These are phyloP conservation scores for Saussurea involucrata DNA, from an alignment of 129 eudicot genomes.

Conservation along the genomic window DNA sequence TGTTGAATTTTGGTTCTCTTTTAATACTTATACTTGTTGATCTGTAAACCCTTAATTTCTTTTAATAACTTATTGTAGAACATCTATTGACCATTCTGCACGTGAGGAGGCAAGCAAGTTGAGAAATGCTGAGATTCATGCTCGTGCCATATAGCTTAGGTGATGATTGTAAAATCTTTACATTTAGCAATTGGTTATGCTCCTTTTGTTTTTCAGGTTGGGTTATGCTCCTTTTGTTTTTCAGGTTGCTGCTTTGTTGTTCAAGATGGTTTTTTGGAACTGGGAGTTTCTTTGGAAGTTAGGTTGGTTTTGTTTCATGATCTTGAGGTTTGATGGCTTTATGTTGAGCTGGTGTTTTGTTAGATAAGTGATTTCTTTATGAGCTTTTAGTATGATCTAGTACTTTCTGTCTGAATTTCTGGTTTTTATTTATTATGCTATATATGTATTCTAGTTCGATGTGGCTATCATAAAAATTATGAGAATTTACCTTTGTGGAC, in stretches of 20 bases:
- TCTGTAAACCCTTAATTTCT: neutral
- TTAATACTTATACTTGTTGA: neutral
- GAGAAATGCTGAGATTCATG: slow-evolving; percentile 42
- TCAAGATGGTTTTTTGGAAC: slow-evolving; percentile 46
- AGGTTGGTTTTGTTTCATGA: slow-evolving; percentile 41
- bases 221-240: slow-evolving; percentile 54
- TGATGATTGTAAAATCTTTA: slow-evolving; percentile 13
- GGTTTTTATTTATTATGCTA: slow-evolving; percentile 1
- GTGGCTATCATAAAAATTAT: slow-evolving; percentile 1
- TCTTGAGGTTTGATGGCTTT: slow-evolving; percentile 34
- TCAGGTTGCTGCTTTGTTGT: slow-evolving; percentile 70
- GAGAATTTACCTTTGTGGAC: neutral
- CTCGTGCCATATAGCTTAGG: slow-evolving; percentile 53
- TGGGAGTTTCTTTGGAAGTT: slow-evolving; percentile 52
- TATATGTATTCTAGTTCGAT: neutral
- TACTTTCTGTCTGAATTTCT: slow-evolving; percentile 23
- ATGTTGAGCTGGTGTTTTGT: slow-evolving; percentile 12
- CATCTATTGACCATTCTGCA: slow-evolving; percentile 40
- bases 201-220: slow-evolving; percentile 37
- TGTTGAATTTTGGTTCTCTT: slow-evolving; percentile 18
- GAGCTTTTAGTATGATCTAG: slow-evolving; percentile 20
- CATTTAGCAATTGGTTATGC: too few relatives aligned
- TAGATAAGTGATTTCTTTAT: slow-evolving; percentile 9
- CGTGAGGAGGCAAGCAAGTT: slow-evolving; percentile 54
- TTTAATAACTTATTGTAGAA: slow-evolving; percentile 37